Conservation (phyloP, 352 stramenopile genomes). For the Globisporangium acanthophoron region DNA sequence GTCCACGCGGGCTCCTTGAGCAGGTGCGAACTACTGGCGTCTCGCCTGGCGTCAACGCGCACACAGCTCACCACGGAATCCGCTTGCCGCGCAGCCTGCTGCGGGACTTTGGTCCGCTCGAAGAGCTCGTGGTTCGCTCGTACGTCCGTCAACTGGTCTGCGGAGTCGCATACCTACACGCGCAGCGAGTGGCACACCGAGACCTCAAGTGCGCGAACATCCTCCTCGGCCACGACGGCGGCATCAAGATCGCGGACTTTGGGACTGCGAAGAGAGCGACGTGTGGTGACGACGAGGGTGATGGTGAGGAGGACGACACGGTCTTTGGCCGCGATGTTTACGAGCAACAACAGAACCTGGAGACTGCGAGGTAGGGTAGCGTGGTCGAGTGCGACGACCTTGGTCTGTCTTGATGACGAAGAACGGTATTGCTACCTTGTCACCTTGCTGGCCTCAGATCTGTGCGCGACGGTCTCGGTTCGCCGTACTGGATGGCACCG, state of each 20-base stretch:
- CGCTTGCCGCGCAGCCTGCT: slow-evolving; percentile 38
- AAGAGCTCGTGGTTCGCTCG: slow-evolving; percentile 46
- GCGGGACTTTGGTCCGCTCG: slow-evolving; percentile 72
- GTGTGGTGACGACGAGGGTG: not conserved
- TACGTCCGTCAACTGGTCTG: slow-evolving; percentile 58
- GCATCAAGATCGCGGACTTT: slow-evolving; percentile 88
- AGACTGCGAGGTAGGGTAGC: slow-evolving; percentile 10
- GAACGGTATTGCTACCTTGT: not conserved
- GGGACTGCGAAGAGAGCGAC: slow-evolving; percentile 51
- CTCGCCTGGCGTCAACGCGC: not conserved
- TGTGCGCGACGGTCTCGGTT: slow-evolving; percentile 74
- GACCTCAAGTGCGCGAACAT: slow-evolving; percentile 89
- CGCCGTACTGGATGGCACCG: slow-evolving; percentile 94
- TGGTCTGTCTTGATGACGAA: not conserved
- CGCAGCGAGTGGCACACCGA: slow-evolving; percentile 65
- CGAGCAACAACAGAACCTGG: slow-evolving; percentile 1
- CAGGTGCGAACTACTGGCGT: slow-evolving; percentile 20
- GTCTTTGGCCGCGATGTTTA: not conserved
- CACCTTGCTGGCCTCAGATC: slow-evolving; percentile 25
- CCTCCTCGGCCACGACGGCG: slow-evolving; percentile 51
- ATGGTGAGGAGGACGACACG: slow-evolving; percentile 9
- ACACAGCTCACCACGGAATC: not conserved
- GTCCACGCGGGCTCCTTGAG: slow-evolving; percentile 73
- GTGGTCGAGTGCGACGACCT: slow-evolving; percentile 3
- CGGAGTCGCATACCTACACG: slow-evolving; percentile 72